Evolutionary conservation across 179 eudicot species (phyloP).

Genomic region (Drosera spatulata): DNA sequence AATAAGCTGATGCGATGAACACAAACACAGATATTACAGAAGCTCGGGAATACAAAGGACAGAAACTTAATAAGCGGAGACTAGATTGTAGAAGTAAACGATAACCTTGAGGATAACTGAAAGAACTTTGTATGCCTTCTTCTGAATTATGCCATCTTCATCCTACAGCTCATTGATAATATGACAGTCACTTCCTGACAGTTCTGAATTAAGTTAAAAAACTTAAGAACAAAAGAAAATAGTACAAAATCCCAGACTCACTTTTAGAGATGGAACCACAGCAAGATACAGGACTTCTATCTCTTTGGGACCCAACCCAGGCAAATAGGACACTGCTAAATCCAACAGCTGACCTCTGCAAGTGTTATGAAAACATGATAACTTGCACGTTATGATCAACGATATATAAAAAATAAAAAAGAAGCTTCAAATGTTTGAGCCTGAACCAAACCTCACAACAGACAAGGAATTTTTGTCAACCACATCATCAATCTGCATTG

Average conservation of each 20-base stretch:
- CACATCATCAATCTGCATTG: conserved; percentile 62
- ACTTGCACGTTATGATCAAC: background rate
- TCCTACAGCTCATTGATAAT: conserved; percentile 39
- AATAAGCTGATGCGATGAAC: too few relatives aligned
- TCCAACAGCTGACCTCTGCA: conserved; percentile 72
- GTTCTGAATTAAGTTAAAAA: conserved; percentile 1
- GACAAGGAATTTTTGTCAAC: conserved; percentile 33
- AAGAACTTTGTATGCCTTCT: conserved; percentile 92
- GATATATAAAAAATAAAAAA: background rate
- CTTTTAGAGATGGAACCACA: conserved; percentile 59
- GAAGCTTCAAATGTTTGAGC: background rate
- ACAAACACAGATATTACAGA: too few relatives aligned
- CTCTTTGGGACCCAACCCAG: conserved; percentile 64
- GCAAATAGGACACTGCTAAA: conserved; percentile 74
- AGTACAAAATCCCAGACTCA: conserved; percentile 8
- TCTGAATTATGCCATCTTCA: conserved; percentile 69
- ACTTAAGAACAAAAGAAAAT: background rate
- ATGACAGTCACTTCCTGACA: conserved; percentile 1
- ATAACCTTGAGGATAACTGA: conserved; percentile 66
- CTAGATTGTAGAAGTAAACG: background rate
- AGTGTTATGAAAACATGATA: conserved; percentile 6
- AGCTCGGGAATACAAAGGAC: too few relatives aligned
- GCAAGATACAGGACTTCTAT: conserved; percentile 46
- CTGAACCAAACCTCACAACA: conserved; percentile 29
- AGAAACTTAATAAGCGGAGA: too few relatives aligned